These are phyloP conservation scores for Scenedesmus sp. DNA, from an alignment of 163 green algal genomes.

Conservation along the genomic window DNA sequence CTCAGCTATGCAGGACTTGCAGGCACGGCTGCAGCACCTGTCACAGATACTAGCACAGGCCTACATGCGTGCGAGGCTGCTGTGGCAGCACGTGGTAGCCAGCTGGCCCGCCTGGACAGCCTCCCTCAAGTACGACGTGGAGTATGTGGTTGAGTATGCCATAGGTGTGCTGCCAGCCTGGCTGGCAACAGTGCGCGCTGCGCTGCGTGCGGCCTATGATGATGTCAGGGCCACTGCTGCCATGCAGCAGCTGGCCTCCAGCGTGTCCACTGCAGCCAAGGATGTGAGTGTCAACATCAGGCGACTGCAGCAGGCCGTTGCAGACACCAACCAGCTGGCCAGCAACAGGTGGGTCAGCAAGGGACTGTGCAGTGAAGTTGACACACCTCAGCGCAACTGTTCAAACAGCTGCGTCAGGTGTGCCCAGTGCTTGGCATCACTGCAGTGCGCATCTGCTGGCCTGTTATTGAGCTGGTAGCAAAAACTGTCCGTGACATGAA, in stretches of 20 bases:
- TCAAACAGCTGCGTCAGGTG: not conserved
- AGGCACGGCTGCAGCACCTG: not conserved
- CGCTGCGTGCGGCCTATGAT: not conserved
- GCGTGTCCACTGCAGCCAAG: not conserved
- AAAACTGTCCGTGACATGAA: not conserved
- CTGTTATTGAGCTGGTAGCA: not conserved
- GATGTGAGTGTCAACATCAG: not conserved
- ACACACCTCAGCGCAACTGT: not conserved
- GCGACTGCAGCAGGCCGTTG: not conserved
- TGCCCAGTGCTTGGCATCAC: not conserved
- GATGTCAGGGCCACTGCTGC: not conserved
- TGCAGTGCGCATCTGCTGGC: not conserved
- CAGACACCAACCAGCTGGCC: not conserved
- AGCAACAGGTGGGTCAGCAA: not conserved
- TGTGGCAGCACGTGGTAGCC: not conserved
- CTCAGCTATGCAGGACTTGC: not conserved
- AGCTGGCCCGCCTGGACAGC: constrained; percentile 32
- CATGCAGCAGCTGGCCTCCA: not conserved
- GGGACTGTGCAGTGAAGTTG: not conserved
- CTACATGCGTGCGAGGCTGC: not conserved
- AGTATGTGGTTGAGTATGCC: constrained; percentile 36
- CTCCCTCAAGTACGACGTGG: constrained; percentile 23
- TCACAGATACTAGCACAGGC: not conserved
- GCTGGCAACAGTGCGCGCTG: not conserved
- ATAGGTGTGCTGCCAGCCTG: constrained; percentile 18